phyloP scores from a whole-genome alignment of 805 yeast genomes.

The Saturnispora silvae region DNA sequence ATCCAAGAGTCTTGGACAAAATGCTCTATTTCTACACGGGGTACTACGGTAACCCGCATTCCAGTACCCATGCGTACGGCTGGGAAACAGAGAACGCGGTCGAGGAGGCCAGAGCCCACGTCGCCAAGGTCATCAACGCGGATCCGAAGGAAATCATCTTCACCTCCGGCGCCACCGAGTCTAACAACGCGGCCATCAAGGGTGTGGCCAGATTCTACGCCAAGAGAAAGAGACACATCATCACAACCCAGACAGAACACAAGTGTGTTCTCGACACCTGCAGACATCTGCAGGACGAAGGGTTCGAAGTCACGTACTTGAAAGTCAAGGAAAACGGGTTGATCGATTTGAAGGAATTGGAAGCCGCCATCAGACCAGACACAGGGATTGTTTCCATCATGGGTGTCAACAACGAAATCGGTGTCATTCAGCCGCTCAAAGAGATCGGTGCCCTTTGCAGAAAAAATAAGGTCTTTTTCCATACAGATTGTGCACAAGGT shows the following conservation, averaged over 20 bases:
- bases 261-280: conserved; percentile 98
- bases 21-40: conserved; percentile 86
- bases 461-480: conserved; percentile 85
- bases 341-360: conserved; percentile 65
- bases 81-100: conserved; percentile 97
- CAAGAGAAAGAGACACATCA: conserved; percentile 83
- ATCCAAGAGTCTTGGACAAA: conserved; percentile 87
- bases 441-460: conserved; percentile 88
- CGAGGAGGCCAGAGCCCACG: conserved; percentile 71
- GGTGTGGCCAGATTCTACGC: conserved; percentile 93
- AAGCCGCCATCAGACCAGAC: conserved; percentile 77
- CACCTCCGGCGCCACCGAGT: conserved; percentile 97
- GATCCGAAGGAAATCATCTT: conserved; percentile 95
- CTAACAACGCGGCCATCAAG: conserved; percentile 88
- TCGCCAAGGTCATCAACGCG: conserved; percentile 80
- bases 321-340: conserved; percentile 73
- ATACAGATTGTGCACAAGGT: conserved; percentile 96
- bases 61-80: conserved; percentile 93
- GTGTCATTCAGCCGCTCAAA: conserved; percentile 91
- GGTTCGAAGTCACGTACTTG: conserved; percentile 89
- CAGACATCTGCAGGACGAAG: conserved; percentile 90
- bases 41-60: conserved; percentile 94
- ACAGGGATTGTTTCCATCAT: conserved; percentile 84
- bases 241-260: conserved; percentile 95
- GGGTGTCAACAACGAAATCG: conserved; percentile 98